These are phyloP conservation scores for Collybia sp. DNA, from an alignment of 768 basidiomycete species.

Conservation along the genomic window DNA sequence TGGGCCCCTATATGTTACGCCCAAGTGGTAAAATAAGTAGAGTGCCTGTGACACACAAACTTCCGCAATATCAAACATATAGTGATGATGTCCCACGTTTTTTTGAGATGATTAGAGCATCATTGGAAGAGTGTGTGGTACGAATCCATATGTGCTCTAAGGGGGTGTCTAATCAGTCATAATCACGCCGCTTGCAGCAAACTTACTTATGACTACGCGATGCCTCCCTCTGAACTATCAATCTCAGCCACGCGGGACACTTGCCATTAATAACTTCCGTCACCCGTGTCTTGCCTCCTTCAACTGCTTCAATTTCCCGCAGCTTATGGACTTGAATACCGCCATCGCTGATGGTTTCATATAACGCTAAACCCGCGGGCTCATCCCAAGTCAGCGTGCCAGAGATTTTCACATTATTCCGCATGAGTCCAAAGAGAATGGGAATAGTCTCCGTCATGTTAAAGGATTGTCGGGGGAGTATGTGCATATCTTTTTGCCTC, in stretches of 20 bases:
- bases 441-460: constrained; percentile 25
- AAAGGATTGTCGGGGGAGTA: constrained; percentile 23
- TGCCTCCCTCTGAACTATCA: constrained; percentile 21
- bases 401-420: constrained; percentile 16
- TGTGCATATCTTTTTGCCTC: constrained; percentile 1
- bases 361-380: constrained; percentile 17
- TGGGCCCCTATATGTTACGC: too few species aligned
- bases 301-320: constrained; percentile 21
- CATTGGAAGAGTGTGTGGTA: constrained; percentile 21
- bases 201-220: constrained; percentile 22
- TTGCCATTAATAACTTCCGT: constrained; percentile 25
- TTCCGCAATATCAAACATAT: too few species aligned
- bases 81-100: too few species aligned
- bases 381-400: constrained; percentile 31
- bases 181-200: not conserved
- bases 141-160: constrained; percentile 23
- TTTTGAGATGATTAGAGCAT: not conserved
- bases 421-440: constrained; percentile 23
- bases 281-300: constrained; percentile 20
- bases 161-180: not conserved
- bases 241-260: constrained; percentile 19
- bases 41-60: too few species aligned
- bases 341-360: constrained; percentile 19
- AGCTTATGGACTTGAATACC: constrained; percentile 23
- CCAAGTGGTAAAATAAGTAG: too few species aligned